Conservation (phyloP, 192 early-diverging fungal species). For the Coemansia sp. region DNA sequence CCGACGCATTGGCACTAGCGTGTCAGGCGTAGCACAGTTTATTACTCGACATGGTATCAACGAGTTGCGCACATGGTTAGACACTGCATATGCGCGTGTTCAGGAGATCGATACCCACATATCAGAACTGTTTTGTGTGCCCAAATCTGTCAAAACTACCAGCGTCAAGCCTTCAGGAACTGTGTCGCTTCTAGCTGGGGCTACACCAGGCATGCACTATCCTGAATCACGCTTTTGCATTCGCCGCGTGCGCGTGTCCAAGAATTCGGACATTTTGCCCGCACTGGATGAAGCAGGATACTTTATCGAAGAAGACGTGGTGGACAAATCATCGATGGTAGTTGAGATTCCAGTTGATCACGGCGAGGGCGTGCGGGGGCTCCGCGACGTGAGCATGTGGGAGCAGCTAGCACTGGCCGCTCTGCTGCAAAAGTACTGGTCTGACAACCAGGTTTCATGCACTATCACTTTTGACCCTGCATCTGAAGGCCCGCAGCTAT, state of each 20-base stretch:
- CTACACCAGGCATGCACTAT: constrained; percentile 58
- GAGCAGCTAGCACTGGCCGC: constrained; percentile 55
- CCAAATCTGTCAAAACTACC: constrained; percentile 50
- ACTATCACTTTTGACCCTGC: constrained; percentile 54
- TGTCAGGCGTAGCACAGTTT: constrained; percentile 55
- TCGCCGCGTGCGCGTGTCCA: constrained; percentile 49
- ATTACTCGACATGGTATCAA: constrained; percentile 29
- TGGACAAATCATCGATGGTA: constrained; percentile 35
- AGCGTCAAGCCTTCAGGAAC: constrained; percentile 55
- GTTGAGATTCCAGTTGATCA: constrained; percentile 55
- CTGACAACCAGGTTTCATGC: constrained; percentile 56
- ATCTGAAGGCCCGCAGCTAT: constrained; percentile 24
- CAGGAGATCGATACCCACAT: constrained; percentile 26
- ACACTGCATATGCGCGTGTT: constrained; percentile 30
- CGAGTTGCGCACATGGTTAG: constrained; percentile 37
- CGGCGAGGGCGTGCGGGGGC: constrained; percentile 44
- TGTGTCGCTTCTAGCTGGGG: constrained; percentile 54
- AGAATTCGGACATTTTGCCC: constrained; percentile 8
- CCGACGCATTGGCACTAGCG: constrained; percentile 52
- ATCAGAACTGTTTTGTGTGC: constrained; percentile 49
- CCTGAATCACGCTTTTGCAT: constrained; percentile 56
- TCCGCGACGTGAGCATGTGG: constrained; percentile 52
- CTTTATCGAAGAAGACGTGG: constrained; percentile 40
- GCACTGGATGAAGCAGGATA: constrained; percentile 14
- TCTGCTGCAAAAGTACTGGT: constrained; percentile 51